phyloP scores from a whole-genome alignment of 768 basidiomycete genomes.

The Rhizopogon sp. region DNA sequence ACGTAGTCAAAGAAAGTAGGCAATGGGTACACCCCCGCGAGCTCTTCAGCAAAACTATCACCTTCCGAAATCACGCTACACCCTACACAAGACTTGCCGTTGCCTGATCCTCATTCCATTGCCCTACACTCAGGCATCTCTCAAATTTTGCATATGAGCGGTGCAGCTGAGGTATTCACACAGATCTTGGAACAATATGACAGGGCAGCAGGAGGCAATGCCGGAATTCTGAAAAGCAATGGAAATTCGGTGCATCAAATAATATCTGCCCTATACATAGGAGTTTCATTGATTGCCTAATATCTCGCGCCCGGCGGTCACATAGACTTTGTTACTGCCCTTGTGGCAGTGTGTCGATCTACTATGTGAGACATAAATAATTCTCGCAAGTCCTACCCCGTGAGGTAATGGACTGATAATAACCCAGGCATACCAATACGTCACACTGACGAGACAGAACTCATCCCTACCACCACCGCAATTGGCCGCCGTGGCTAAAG shows the following conservation, averaged over 20 bases:
- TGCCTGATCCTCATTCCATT: neutral
- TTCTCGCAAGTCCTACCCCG: no score
- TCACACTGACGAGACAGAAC: no score
- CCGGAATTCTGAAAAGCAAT: neutral
- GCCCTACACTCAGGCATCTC: neutral
- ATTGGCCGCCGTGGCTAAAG: no score
- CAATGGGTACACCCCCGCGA: neutral
- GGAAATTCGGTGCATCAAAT: neutral
- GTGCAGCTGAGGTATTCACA: neutral
- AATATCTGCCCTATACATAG: neutral
- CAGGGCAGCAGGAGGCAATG: neutral
- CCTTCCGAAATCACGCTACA: neutral
- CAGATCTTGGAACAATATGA: neutral
- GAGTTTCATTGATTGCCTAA: no score
- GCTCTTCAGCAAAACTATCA: neutral
- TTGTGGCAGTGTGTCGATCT: no score
- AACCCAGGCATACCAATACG: no score
- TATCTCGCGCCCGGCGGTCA: no score
- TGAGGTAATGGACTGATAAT: no score
- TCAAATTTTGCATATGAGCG: neutral
- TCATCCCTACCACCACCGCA: no score
- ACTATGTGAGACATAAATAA: no score
- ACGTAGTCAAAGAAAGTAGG: neutral
- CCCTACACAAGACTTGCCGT: neutral
- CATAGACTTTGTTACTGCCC: no score